Evolutionary conservation across 2,329 filamentous ascomycete genomes (phyloP).

Genomic region (Pseudopithomyces chartarum): DNA sequence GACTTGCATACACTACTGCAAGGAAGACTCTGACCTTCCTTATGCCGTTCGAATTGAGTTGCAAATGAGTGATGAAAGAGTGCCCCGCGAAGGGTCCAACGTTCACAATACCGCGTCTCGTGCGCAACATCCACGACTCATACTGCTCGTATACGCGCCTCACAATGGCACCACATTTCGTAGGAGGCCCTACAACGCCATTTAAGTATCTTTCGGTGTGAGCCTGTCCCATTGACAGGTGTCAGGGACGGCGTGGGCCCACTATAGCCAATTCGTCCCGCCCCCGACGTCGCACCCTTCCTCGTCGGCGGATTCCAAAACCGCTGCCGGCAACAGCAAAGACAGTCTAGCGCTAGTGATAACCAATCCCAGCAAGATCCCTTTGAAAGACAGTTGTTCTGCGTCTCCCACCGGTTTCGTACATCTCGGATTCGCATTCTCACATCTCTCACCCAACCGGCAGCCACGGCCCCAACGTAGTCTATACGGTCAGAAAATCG

Average conservation of each 20-base stretch:
- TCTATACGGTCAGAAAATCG: slow-evolving; percentile 9
- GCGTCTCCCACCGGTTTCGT: slow-evolving; percentile 7
- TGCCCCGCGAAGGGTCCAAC: background rate
- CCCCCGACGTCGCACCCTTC: slow-evolving; percentile 4
- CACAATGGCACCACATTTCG: background rate
- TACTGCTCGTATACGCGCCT: background rate
- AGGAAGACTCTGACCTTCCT: background rate
- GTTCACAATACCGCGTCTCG: background rate
- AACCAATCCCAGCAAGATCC: slow-evolving; percentile 20
- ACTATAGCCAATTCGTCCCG: background rate
- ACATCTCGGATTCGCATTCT: slow-evolving; percentile 28
- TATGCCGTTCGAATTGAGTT: background rate
- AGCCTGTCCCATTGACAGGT: background rate
- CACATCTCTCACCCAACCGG: slow-evolving; percentile 1
- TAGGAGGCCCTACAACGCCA: background rate
- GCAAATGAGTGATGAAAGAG: background rate
- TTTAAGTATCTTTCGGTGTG: background rate
- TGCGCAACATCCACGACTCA: background rate
- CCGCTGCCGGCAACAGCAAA: slow-evolving; percentile 14
- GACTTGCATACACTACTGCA: slow-evolving; percentile 3
- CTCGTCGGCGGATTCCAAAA: slow-evolving; percentile 11
- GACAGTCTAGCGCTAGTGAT: slow-evolving; percentile 21
- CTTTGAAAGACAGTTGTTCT: slow-evolving; percentile 14
- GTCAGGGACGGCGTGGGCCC: background rate
- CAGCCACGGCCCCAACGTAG: slow-evolving; percentile 1